Evolutionary conservation across 352 stramenopile genomes (phyloP).

Genomic region (Phytophthora multivora): DNA sequence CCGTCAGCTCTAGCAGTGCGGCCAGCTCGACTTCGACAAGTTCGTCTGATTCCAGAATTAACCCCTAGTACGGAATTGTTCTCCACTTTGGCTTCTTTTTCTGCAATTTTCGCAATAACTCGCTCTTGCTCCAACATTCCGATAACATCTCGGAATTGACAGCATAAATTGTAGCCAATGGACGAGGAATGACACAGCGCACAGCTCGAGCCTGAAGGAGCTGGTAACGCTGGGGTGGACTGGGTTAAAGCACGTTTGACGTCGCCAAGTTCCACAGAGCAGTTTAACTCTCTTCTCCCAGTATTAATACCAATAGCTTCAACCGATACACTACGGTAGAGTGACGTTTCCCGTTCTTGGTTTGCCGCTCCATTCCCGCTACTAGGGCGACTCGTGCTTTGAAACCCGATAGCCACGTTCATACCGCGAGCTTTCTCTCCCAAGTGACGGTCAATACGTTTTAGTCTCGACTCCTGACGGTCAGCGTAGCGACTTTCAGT

Average conservation of each 20-base stretch:
- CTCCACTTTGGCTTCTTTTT: background rate
- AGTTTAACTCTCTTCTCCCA: background rate
- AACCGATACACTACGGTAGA: constrained; percentile 11
- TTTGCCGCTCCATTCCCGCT: background rate
- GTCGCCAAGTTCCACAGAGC: background rate
- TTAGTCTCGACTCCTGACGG: constrained; percentile 46
- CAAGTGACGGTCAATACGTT: constrained; percentile 50
- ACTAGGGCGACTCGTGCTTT: constrained; percentile 13
- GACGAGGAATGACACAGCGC: constrained; percentile 61
- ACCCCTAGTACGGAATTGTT: background rate
- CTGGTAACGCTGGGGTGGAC: background rate
- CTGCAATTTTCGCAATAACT: constrained; percentile 4
- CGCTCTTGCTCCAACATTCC: constrained; percentile 44
- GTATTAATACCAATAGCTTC: background rate
- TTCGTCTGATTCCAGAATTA: constrained; percentile 6
- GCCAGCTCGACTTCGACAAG: constrained; percentile 12
- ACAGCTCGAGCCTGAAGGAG: constrained; percentile 19
- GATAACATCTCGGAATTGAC: constrained; percentile 62
- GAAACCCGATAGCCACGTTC: constrained; percentile 27
- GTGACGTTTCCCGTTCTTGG: constrained; percentile 2
- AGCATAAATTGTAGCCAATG: constrained; percentile 69
- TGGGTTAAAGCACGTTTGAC: background rate
- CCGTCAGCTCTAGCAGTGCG: constrained; percentile 14
- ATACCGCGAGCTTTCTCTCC: constrained; percentile 47
- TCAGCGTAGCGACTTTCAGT: constrained; percentile 46